Percentiles rank a stretch among this genome's conserved stretches.
Evolutionary conservation across 306 rosid species (phyloP).

Genomic region (Castanea mollissima): DNA sequence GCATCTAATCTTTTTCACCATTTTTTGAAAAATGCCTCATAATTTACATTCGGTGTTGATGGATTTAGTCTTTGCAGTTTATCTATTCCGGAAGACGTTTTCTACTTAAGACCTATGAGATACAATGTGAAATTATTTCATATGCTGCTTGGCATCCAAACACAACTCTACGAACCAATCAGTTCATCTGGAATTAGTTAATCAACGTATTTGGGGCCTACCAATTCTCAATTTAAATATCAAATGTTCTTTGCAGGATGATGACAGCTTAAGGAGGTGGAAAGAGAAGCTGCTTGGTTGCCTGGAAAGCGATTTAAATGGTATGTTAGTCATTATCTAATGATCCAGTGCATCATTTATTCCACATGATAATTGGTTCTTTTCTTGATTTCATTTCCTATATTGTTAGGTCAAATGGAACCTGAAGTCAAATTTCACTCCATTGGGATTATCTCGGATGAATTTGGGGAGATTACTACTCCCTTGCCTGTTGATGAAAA

Average conservation of each 20-base stretch:
- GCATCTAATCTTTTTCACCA: neutral
- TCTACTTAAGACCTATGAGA: neutral
- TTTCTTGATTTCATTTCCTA: constrained; percentile 14
- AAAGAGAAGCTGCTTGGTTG: constrained; percentile 94
- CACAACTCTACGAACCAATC: constrained; percentile 4
- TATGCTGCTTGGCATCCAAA: constrained; percentile 3
- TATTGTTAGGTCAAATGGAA: constrained; percentile 56
- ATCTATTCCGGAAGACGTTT: neutral
- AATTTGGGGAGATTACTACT: constrained; percentile 65
- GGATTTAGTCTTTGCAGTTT: neutral
- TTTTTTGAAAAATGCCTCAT: neutral
- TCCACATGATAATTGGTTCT: constrained; percentile 6
- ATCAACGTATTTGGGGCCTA: neutral
- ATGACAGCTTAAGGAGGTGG: constrained; percentile 98
- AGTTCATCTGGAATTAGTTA: neutral
- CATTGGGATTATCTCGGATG: constrained; percentile 70
- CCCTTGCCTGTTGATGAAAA: constrained; percentile 60
- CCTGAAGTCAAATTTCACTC: constrained; percentile 92
- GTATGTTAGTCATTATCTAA: constrained; percentile 38
- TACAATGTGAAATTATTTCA: neutral
- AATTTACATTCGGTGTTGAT: neutral
- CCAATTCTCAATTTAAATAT: constrained; percentile 10
- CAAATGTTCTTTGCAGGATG: constrained; percentile 57
- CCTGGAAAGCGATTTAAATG: constrained; percentile 76
- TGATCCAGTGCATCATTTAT: constrained; percentile 3